Evolutionary conservation across 2,329 filamentous ascomycete genomes (phyloP).

Genomic region (Claviceps monticola): DNA sequence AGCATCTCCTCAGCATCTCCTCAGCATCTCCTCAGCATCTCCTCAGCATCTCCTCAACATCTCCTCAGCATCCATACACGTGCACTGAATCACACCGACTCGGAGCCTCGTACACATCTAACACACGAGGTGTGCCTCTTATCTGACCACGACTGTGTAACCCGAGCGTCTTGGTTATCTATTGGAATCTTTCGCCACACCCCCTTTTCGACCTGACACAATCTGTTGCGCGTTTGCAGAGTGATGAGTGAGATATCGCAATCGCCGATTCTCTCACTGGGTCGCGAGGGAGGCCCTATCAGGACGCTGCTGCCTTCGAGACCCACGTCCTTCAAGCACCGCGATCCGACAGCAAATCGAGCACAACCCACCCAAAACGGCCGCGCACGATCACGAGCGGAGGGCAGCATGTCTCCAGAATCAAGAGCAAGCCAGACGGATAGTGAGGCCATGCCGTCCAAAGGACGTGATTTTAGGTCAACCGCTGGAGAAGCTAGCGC

Average conservation of each 20-base stretch:
- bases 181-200: background rate
- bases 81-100: too few species aligned
- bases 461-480: slow-evolving; percentile 17
- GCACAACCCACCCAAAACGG: slow-evolving; percentile 13
- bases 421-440: slow-evolving; percentile 14
- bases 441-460: slow-evolving; percentile 12
- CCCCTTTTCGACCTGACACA: background rate
- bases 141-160: slow-evolving; percentile 2
- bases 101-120: background rate
- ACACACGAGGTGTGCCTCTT: background rate
- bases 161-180: background rate
- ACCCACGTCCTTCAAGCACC: slow-evolving; percentile 20
- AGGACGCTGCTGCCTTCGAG: slow-evolving; percentile 25
- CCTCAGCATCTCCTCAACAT: too few species aligned
- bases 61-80: too few species aligned
- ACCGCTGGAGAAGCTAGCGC: slow-evolving; percentile 6
- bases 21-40: background rate
- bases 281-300: slow-evolving; percentile 17
- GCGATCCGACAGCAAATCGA: slow-evolving; percentile 12
- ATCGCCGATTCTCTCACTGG: slow-evolving; percentile 11
- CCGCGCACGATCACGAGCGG: slow-evolving; percentile 8
- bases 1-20: background rate
- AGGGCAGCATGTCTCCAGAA: slow-evolving; percentile 15
- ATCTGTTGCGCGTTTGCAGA: slow-evolving; percentile 2
- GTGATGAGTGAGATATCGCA: slow-evolving; percentile 20